Conservation (phyloP, 2,329 filamentous ascomycete genomes). For the Calonectria honghensis region DNA sequence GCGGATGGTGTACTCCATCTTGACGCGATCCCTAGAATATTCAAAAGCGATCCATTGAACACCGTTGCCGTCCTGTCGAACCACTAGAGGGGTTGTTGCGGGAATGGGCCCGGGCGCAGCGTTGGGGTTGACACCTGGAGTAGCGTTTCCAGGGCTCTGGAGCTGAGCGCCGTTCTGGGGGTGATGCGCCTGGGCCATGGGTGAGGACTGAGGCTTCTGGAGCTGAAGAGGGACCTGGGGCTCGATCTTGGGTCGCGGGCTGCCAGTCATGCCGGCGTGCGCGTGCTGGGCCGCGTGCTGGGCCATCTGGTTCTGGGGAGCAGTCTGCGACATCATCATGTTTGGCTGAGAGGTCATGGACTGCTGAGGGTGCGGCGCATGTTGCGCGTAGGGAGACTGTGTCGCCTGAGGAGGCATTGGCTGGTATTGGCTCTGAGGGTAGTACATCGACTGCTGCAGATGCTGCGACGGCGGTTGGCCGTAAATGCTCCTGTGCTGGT, state of each 20-base stretch:
- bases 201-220: constrained; percentile 71
- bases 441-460: constrained; percentile 88
- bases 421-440: constrained; percentile 77
- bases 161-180: constrained; percentile 62
- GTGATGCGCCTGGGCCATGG: constrained; percentile 63
- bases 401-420: constrained; percentile 79
- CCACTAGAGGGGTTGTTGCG: constrained; percentile 94
- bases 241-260: constrained; percentile 79
- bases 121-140: constrained; percentile 84
- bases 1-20: constrained; percentile 99
- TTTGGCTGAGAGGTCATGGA: constrained; percentile 79
- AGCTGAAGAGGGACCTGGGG: constrained; percentile 77
- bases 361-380: constrained; percentile 69
- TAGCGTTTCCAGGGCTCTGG: constrained; percentile 61
- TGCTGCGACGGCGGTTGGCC: constrained; percentile 86
- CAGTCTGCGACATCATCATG: constrained; percentile 80
- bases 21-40: constrained; percentile 96
- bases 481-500: constrained; percentile 92
- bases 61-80: constrained; percentile 95
- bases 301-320: constrained; percentile 74
- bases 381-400: constrained; percentile 77
- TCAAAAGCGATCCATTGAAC: constrained; percentile 99
- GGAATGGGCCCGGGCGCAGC: constrained; percentile 97
- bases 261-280: constrained; percentile 74
- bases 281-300: constrained; percentile 75